Evolutionary conservation across 2,329 filamentous ascomycete species (phyloP).

Genomic region (Pezizomycotina sp.): DNA sequence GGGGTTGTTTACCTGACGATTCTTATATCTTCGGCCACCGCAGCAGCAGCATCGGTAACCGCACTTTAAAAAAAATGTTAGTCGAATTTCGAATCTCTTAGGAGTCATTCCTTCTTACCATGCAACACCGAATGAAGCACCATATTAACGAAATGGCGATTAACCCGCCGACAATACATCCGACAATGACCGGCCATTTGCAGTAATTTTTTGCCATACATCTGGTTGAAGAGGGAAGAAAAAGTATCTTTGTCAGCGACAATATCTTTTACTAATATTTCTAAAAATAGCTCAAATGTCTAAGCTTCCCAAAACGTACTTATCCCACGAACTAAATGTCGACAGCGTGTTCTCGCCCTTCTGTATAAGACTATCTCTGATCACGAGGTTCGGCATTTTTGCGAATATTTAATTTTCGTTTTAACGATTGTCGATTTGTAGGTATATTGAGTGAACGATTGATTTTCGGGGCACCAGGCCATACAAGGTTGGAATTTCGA

Average conservation of each 20-base stretch:
- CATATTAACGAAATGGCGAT: conserved; percentile 22
- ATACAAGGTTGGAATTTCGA: neutral
- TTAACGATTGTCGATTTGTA: neutral
- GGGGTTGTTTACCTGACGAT: conserved; percentile 1
- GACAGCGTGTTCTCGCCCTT: conserved; percentile 16
- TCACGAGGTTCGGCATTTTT: conserved; percentile 1
- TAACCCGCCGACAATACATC: conserved; percentile 22
- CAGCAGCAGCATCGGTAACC: conserved; percentile 20
- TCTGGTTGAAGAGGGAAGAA: conserved; percentile 1
- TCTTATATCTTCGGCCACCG: conserved; percentile 21
- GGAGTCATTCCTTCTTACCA: no score
- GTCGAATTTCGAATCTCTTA: no score
- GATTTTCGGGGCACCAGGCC: neutral
- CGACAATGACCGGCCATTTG: conserved; percentile 24
- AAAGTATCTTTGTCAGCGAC: no score
- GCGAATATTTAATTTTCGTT: neutral
- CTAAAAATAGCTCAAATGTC: no score
- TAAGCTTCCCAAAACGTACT: conserved; percentile 9
- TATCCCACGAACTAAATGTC: conserved; percentile 15
- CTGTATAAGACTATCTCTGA: conserved; percentile 7
- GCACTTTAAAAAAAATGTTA: no score
- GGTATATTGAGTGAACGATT: conserved; percentile 1
- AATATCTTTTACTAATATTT: no score
- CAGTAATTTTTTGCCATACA: conserved; percentile 17
- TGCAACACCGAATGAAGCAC: conserved; percentile 24